Evolutionary conservation across 345 rosid genomes (phyloP).

Genomic region (Bruguiera sexangula): DNA sequence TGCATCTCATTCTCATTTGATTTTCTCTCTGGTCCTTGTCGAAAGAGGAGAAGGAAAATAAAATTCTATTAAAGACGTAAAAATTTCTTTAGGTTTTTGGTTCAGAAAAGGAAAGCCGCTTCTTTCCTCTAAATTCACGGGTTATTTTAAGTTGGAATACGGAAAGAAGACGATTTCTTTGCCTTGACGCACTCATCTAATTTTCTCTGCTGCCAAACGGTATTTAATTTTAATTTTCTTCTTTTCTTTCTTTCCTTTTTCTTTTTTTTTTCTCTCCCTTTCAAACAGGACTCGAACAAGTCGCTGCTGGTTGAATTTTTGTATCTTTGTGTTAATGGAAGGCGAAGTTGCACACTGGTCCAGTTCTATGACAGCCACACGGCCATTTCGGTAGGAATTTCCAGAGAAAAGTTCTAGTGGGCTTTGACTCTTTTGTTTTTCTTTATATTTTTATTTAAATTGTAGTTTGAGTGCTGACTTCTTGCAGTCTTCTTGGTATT

Average conservation of each 20-base stretch:
- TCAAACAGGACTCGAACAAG: not conserved
- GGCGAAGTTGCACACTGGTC: no score
- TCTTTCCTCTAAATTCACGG: no score
- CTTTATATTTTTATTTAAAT: no score
- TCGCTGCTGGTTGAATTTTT: not conserved
- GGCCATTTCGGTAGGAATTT: not conserved
- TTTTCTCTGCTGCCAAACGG: not conserved
- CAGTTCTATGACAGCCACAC: no score
- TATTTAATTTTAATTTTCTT: not conserved
- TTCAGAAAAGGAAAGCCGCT: no score
- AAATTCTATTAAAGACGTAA: not conserved
- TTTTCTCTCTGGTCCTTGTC: not conserved
- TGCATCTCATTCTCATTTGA: not conserved
- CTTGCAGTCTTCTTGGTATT: no score
- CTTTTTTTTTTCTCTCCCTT: not conserved
- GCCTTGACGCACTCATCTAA: not conserved
- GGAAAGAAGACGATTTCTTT: not conserved
- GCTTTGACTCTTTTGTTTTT: no score
- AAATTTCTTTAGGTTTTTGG: no score
- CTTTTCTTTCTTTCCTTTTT: not conserved
- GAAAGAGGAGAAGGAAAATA: not conserved
- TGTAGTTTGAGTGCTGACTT: no score
- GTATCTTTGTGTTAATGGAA: not conserved
- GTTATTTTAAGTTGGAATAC: not conserved
- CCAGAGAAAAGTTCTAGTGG: no score